Base-by-base conservation (phyloP, 768 basidiomycete genomes). In the Suillus sp. region DNA sequence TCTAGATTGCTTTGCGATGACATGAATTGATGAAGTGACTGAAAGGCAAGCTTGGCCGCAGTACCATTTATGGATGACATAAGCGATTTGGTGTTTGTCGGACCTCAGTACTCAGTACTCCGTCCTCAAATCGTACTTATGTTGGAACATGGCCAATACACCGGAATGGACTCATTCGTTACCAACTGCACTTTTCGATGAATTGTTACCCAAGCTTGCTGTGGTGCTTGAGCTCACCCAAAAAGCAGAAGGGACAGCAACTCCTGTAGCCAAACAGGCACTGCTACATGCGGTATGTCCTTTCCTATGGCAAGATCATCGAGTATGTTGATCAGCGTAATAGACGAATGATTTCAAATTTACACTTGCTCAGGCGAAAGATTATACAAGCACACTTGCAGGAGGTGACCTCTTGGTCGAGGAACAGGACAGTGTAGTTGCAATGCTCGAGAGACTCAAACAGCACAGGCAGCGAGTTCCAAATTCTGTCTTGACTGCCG, bases 321-420 rank as follows among this genome's bases (percentile, higher is more conserved):
- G 10, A 32, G 14, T 61, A 38, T 13, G 25, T 57, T 27, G 25
- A 61, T 37, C 16, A 2, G 40, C 7, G 27, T 4, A 1, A n/a
- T 57, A 93, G 91, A 90, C 89, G 32, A 90, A 87, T 66, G 87
- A 89, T 35, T 88, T 91, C 75, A 89, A 86, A 67, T 84, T 77
- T 61, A 72, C 82, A 11, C 69, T 92, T 48, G 72, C 72, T 27
- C 81, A 83, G 51, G 91, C 90, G 0, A 89, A 84, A 69, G 84
- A 88, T 10, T 74, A 84, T 50, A 86, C 89, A 0, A 68, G 68
- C 10, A 75, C 77, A 53, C 77, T 93, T 7, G 88, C 90, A 0
- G 92, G 92, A 2, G 91, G 91, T 9, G 91, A 93, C 70, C 77
- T 92, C 61, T 75, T 80, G 53, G 80, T 86, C 45, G 79, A 84